Conservation (phyloP, 371 early-diverging fungal genomes). For the Mucor velutinosus region DNA sequence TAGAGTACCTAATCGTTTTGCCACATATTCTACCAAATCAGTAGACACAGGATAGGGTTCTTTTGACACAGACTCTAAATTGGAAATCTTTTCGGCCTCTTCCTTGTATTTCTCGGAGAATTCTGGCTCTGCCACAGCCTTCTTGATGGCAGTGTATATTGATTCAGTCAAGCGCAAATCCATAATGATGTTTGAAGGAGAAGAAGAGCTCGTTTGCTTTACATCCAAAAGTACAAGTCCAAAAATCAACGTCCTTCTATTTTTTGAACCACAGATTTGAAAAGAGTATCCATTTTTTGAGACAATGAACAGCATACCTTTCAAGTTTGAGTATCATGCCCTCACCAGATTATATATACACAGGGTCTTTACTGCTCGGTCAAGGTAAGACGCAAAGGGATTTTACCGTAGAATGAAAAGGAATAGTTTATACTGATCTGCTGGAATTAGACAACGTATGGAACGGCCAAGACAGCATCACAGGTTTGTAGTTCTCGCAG, state of each 20-base stretch:
- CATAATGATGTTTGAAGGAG: constrained; percentile 18
- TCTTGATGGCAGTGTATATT: constrained; percentile 24
- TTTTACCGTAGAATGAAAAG: not conserved
- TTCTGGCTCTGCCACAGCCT: constrained; percentile 10
- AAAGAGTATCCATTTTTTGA: not conserved
- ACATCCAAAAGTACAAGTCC: not conserved
- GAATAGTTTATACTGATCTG: not conserved
- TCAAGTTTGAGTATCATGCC: not conserved
- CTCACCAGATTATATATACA: constrained; percentile 3
- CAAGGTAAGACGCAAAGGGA: not conserved
- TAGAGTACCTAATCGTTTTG: constrained; percentile 1
- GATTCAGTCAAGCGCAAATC: constrained; percentile 27
- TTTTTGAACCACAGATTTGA: constrained; percentile 6
- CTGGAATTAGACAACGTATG: not conserved
- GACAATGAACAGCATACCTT: not conserved
- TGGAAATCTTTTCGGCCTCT: constrained; percentile 26
- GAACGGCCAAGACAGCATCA: not conserved
- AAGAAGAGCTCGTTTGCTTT: not conserved
- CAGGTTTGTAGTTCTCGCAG: not conserved
- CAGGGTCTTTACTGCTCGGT: constrained; percentile 4
- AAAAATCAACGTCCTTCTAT: constrained; percentile 6
- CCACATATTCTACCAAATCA: constrained; percentile 22
- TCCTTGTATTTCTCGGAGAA: constrained; percentile 16
- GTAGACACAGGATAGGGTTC: constrained; percentile 26
- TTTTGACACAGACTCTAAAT: constrained; percentile 11